A percentile compares a stretch with the other conserved stretches of the same genome.
These are phyloP conservation scores for Calonectria pauciramosa DNA, from an alignment of 2,329 filamentous ascomycete species.

Conservation along the genomic window DNA sequence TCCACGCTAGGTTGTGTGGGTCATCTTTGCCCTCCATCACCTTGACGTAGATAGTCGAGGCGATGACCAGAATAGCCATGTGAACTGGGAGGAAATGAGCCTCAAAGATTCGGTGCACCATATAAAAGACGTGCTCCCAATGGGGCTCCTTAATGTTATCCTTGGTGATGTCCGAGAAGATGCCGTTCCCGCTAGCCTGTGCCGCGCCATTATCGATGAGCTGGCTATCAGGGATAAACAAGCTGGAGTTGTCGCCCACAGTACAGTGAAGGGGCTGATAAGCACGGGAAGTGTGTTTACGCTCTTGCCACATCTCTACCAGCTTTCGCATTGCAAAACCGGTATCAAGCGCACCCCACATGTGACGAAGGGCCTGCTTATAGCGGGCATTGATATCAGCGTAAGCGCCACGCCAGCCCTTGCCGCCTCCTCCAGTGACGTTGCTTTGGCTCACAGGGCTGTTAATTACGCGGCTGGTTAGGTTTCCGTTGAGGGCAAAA, in stretches of 20 bases:
- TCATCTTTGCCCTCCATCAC: slow-evolving; percentile 65
- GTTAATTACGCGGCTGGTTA: slow-evolving; percentile 74
- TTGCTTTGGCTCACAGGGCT: slow-evolving; percentile 82
- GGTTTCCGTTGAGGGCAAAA: slow-evolving; percentile 78
- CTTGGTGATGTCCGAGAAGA: slow-evolving; percentile 68
- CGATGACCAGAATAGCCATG: slow-evolving; percentile 73
- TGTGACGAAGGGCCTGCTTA: slow-evolving; percentile 79
- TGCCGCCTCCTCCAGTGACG: slow-evolving; percentile 71
- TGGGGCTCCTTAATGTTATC: slow-evolving; percentile 65
- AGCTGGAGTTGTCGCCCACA: slow-evolving; percentile 59
- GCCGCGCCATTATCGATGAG: slow-evolving; percentile 56
- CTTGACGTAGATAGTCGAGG: slow-evolving; percentile 72
- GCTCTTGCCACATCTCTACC: slow-evolving; percentile 69
- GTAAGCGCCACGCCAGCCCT: slow-evolving; percentile 66
- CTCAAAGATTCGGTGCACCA: slow-evolving; percentile 79
- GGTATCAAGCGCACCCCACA: slow-evolving; percentile 81
- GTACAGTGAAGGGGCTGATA: slow-evolving; percentile 69
- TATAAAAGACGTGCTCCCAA: slow-evolving; percentile 69
- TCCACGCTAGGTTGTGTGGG: slow-evolving; percentile 68
- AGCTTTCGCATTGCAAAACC: slow-evolving; percentile 74
- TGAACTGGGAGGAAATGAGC: slow-evolving; percentile 80
- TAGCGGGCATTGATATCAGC: slow-evolving; percentile 76
- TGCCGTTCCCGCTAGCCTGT: slow-evolving; percentile 60
- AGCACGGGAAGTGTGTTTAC: slow-evolving; percentile 67
- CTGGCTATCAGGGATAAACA: slow-evolving; percentile 63